A percentile compares a stretch with the other conserved stretches of the same genome.
phyloP scores from a whole-genome alignment of 345 rosid genomes.

The Microcos paniculata region DNA sequence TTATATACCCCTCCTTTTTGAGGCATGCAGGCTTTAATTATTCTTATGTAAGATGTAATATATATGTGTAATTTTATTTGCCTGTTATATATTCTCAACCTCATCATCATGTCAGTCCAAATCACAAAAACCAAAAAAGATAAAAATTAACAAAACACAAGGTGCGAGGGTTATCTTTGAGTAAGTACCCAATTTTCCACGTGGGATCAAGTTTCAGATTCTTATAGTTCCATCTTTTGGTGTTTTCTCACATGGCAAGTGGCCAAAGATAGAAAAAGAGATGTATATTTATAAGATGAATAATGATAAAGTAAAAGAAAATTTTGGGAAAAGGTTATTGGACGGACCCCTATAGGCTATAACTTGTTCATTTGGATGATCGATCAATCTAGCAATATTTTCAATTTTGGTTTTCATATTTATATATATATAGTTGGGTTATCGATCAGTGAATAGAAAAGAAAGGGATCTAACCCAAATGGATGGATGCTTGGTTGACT shows the following conservation, averaged over 20 bases:
- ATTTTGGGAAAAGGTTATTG: not conserved
- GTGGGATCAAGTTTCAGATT: not conserved
- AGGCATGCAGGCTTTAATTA: not conserved
- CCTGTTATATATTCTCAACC: not conserved
- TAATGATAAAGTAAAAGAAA: not conserved
- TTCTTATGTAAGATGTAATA: no score
- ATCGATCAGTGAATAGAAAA: not conserved
- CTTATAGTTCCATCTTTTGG: constrained; percentile 9
- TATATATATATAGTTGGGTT: no score
- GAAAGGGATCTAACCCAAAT: not conserved
- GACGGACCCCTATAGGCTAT: not conserved
- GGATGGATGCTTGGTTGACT: not conserved
- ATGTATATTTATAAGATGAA: no score
- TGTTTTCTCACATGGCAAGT: constrained; percentile 27
- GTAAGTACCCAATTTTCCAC: not conserved
- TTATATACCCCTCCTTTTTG: not conserved
- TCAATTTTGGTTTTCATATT: not conserved
- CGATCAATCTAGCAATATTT: not conserved
- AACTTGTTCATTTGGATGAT: not conserved
- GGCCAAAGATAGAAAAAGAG: constrained; percentile 5
- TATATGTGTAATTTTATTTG: not conserved
- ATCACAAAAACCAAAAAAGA: not conserved
- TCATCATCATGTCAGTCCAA: constrained; percentile 1
- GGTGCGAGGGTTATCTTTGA: not conserved
- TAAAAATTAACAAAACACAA: no score